Conservation (phyloP, 305 asterid species). For the Fraxinus latifolia region DNA sequence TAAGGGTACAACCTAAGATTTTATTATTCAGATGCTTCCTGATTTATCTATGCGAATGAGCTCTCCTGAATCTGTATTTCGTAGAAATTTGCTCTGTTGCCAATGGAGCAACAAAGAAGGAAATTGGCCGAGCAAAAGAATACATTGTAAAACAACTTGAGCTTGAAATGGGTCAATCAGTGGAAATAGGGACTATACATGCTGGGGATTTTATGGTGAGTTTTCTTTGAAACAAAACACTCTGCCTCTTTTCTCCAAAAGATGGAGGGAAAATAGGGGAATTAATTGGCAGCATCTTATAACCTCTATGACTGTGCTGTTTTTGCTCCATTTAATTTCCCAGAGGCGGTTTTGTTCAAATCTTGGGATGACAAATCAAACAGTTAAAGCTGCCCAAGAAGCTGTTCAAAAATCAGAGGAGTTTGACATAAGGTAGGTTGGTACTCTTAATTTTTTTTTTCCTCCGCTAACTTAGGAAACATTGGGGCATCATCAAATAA, state of each 20-base stretch:
- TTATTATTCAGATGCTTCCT: constrained; percentile 18
- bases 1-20: constrained; percentile 44
- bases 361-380: constrained; percentile 68
- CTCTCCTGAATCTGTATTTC: constrained; percentile 30
- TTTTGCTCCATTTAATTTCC: background rate
- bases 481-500: background rate
- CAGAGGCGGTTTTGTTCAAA: constrained; percentile 72
- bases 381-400: constrained; percentile 76
- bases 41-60: constrained; percentile 25
- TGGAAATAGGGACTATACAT: constrained; percentile 65
- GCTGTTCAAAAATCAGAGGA: constrained; percentile 60
- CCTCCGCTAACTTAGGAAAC: background rate
- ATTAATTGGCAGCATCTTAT: background rate
- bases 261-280: background rate
- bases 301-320: constrained; percentile 3
- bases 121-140: constrained; percentile 71
- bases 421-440: constrained; percentile 60
- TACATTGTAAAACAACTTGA: constrained; percentile 64
- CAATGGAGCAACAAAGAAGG: constrained; percentile 71
- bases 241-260: background rate
- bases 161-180: constrained; percentile 66
- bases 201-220: constrained; percentile 71
- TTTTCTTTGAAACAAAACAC: constrained; percentile 6
- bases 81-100: constrained; percentile 69
- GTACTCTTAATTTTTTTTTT: background rate